phyloP scores from a whole-genome alignment of 179 eudicot genomes.

The Kewa caespitosa region DNA sequence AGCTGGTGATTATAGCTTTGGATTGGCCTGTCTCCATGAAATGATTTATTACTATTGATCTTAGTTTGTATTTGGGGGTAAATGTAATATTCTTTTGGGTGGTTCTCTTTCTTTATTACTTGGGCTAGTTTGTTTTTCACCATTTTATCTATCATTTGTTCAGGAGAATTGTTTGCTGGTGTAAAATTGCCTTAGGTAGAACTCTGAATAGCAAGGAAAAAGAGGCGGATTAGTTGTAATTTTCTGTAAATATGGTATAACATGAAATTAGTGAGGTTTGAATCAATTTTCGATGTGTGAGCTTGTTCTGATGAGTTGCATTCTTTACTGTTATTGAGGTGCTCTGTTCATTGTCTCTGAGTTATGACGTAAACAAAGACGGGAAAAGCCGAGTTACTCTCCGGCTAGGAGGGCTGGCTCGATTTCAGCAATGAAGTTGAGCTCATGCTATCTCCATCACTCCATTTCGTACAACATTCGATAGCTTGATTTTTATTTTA shows the following conservation, averaged over 20 bases:
- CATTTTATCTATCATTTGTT: not conserved
- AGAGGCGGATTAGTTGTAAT: constrained; percentile 25
- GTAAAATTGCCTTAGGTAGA: constrained; percentile 19
- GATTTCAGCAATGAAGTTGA: too few species aligned
- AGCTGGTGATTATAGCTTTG: constrained; percentile 12
- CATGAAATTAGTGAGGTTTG: constrained; percentile 14
- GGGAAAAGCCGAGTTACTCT: too few species aligned
- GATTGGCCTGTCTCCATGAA: constrained; percentile 22
- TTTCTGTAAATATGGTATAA: constrained; percentile 32
- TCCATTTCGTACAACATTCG: too few species aligned
- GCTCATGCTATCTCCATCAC: too few species aligned
- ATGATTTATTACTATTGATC: constrained; percentile 23
- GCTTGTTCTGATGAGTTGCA: constrained; percentile 8
- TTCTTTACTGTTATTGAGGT: not conserved
- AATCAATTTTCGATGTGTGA: constrained; percentile 22
- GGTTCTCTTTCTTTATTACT: not conserved
- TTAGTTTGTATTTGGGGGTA: constrained; percentile 20
- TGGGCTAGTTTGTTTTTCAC: not conserved
- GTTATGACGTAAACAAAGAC: too few species aligned
- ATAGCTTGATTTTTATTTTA: too few species aligned
- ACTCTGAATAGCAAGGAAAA: constrained; percentile 12
- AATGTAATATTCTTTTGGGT: constrained; percentile 36
- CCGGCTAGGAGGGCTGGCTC: too few species aligned
- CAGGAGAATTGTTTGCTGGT: constrained; percentile 19
- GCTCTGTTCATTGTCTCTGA: too few species aligned